A percentile compares a stretch with the other conserved stretches of the same genome.
phyloP scores from a whole-genome alignment of 2,329 filamentous ascomycete species.

The Metarhizium anisopliae region DNA sequence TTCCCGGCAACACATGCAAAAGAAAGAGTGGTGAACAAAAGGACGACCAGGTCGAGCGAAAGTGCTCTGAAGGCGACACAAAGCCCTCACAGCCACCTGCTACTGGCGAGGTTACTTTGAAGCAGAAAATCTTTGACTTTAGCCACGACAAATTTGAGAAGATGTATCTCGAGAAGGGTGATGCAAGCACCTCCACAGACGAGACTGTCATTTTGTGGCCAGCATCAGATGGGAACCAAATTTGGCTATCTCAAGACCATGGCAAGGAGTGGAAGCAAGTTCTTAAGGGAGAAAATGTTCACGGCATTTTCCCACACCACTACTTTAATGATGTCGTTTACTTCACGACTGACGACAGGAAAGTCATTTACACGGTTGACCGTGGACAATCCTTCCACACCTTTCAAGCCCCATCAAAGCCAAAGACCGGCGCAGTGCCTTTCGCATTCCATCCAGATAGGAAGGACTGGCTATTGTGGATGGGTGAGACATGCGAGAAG shows the following conservation, averaged over 20 bases:
- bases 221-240: constrained; percentile 40
- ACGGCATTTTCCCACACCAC: constrained; percentile 64
- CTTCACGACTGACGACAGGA: constrained; percentile 62
- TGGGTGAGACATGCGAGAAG: constrained; percentile 61
- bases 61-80: constrained; percentile 56
- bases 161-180: constrained; percentile 71
- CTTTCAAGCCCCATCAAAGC: constrained; percentile 60
- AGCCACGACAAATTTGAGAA: constrained; percentile 43
- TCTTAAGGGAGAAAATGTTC: constrained; percentile 60
- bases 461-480: constrained; percentile 89
- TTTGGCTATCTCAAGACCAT: constrained; percentile 75
- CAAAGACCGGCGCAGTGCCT: constrained; percentile 28
- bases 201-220: constrained; percentile 60
- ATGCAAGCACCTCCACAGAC: constrained; percentile 52
- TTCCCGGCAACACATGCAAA: constrained; percentile 72
- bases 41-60: constrained; percentile 63
- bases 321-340: constrained; percentile 81
- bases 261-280: constrained; percentile 75
- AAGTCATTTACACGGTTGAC: constrained; percentile 73
- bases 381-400: constrained; percentile 63
- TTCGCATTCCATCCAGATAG: constrained; percentile 76
- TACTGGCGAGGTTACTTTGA: constrained; percentile 57
- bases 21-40: constrained; percentile 52
- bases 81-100: constrained; percentile 38
- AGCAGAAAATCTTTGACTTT: constrained; percentile 54